Percentiles rank a stretch among this genome's conserved stretches.
phyloP scores from a whole-genome alignment of 805 yeast genomes.

The Yamadazyma akitaensis region DNA sequence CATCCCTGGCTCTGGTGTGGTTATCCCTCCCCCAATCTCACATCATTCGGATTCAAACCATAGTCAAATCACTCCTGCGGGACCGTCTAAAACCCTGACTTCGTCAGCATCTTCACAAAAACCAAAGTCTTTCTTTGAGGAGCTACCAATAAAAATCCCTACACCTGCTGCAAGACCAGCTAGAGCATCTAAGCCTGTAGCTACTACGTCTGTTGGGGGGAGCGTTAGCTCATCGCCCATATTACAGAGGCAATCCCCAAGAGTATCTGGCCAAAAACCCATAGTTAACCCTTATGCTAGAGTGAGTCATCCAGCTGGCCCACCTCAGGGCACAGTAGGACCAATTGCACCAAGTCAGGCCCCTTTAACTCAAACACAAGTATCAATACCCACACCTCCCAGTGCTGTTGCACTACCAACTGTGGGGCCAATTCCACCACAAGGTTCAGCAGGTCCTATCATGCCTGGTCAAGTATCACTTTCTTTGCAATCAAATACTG shows the following conservation, averaged over 20 bases:
- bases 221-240: conserved; percentile 7
- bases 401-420: background rate
- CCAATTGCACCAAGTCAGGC: background rate
- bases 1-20: background rate
- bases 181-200: conserved; percentile 17
- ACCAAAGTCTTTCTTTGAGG: conserved; percentile 53
- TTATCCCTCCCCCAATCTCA: background rate
- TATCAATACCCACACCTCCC: background rate
- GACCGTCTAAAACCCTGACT: background rate
- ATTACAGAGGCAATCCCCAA: conserved; percentile 9
- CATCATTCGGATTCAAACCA: background rate
- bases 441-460: background rate
- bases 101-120: background rate
- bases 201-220: conserved; percentile 8
- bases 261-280: conserved; percentile 14
- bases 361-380: background rate
- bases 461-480: background rate
- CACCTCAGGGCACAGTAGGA: conserved; percentile 1
- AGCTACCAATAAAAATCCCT: conserved; percentile 45
- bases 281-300: conserved; percentile 28
- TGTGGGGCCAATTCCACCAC: background rate
- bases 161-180: conserved; percentile 28
- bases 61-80: background rate
- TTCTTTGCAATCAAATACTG: background rate
- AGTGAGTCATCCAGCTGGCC: conserved; percentile 6